These are phyloP conservation scores for Trichoderma afroharzianum DNA, from an alignment of 2,329 filamentous ascomycete genomes.

Conservation along the genomic window DNA sequence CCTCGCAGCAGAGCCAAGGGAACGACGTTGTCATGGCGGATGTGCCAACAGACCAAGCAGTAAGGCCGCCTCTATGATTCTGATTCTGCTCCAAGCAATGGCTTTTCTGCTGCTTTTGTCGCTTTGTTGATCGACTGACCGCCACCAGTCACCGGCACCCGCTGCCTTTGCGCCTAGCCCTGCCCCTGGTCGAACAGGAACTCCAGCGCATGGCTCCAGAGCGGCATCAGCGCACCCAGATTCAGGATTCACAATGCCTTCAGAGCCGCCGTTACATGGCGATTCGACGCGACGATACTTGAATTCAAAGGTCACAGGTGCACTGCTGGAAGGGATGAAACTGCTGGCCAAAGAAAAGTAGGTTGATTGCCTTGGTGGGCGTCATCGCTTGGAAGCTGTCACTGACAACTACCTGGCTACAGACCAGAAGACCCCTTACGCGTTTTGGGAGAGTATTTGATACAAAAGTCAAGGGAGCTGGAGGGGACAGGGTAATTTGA, in stretches of 20 bases:
- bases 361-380: constrained; percentile 35
- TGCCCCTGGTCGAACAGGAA: constrained; percentile 44
- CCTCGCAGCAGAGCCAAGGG: constrained; percentile 19
- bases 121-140: neutral
- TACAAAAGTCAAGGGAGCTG: constrained; percentile 64
- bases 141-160: constrained; percentile 35
- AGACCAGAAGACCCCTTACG: constrained; percentile 66
- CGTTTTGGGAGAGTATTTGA: constrained; percentile 65
- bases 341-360: constrained; percentile 66
- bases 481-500: constrained; percentile 39
- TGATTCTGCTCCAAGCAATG: neutral
- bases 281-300: constrained; percentile 68
- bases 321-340: constrained; percentile 73
- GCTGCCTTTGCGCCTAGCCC: constrained; percentile 39
- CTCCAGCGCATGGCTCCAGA: constrained; percentile 49
- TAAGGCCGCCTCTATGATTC: constrained; percentile 25
- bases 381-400: neutral
- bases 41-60: constrained; percentile 39
- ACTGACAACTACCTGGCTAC: constrained; percentile 7
- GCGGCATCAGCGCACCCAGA: constrained; percentile 57
- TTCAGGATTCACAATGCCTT: constrained; percentile 50
- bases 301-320: constrained; percentile 66
- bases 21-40: constrained; percentile 44
- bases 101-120: neutral
- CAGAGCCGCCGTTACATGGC: constrained; percentile 60